Percentiles rank a stretch among this genome's conserved stretches.
These are phyloP conservation scores for Ampelomyces quisqualis DNA, from an alignment of 2,329 filamentous ascomycete genomes.

Conservation along the genomic window DNA sequence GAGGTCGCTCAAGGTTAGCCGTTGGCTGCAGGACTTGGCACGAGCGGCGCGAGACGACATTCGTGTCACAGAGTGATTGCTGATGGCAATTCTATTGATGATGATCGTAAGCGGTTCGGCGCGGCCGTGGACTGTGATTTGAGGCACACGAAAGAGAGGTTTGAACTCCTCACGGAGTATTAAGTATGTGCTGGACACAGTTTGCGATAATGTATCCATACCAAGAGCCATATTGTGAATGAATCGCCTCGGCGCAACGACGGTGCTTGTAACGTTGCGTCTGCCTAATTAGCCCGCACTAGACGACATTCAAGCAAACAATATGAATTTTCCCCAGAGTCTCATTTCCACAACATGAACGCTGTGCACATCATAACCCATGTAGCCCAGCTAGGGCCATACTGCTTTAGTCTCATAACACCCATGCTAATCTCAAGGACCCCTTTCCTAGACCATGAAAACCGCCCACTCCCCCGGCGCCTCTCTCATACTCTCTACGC, in stretches of 20 bases:
- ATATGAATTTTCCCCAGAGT: slow-evolving; percentile 27
- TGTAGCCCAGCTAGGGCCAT: slow-evolving; percentile 24
- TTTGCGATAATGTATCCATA: too few relatives aligned
- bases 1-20: slow-evolving; percentile 20
- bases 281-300: slow-evolving; percentile 3
- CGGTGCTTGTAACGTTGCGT: slow-evolving; percentile 14
- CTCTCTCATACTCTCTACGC: slow-evolving; percentile 28
- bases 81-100: slow-evolving; percentile 8
- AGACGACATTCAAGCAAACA: slow-evolving; percentile 2
- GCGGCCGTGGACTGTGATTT: slow-evolving; percentile 2
- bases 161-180: too few relatives aligned
- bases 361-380: slow-evolving; percentile 28
- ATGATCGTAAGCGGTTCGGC: slow-evolving; percentile 4
- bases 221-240: background rate
- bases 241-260: slow-evolving; percentile 6
- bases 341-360: slow-evolving; percentile 31
- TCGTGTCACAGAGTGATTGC: slow-evolving; percentile 10
- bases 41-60: slow-evolving; percentile 7
- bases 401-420: slow-evolving; percentile 26
- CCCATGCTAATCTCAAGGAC: slow-evolving; percentile 32
- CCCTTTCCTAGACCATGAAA: slow-evolving; percentile 41
- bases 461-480: slow-evolving; percentile 26
- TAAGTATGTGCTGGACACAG: too few relatives aligned
- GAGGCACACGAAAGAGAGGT: slow-evolving; percentile 3
- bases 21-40: too few relatives aligned